These are phyloP conservation scores for Plenodomus tracheiphilus DNA, from an alignment of 2,329 filamentous ascomycete genomes.

Conservation along the genomic window DNA sequence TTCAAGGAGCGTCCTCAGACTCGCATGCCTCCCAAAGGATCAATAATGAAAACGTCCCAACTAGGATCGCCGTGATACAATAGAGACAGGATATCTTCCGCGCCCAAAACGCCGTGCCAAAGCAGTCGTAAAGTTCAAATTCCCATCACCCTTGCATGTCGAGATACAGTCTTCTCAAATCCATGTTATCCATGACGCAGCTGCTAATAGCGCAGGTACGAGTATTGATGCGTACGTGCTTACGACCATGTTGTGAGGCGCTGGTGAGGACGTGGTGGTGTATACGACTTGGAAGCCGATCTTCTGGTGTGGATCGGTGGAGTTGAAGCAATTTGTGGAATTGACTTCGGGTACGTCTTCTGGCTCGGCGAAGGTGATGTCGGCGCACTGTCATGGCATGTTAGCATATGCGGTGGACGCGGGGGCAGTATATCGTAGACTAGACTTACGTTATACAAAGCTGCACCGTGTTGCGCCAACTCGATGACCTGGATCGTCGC, in stretches of 20 bases:
- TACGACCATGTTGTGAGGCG: conserved; percentile 24
- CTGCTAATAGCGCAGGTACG: conserved; percentile 30
- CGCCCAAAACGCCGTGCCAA: conserved; percentile 13
- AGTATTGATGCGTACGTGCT: conserved; percentile 33
- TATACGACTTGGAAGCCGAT: conserved; percentile 79
- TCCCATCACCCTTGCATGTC: no score
- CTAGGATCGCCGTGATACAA: conserved; percentile 1
- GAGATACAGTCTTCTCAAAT: no score
- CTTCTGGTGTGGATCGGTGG: conserved; percentile 49
- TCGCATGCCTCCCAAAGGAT: no score
- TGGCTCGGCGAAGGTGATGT: conserved; percentile 87
- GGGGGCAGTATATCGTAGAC: not conserved
- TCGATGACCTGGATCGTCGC: conserved; percentile 91
- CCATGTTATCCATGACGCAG: conserved; percentile 35
- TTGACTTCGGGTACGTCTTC: conserved; percentile 77
- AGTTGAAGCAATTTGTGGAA: conserved; percentile 86
- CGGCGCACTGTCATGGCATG: conserved; percentile 71
- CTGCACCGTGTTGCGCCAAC: conserved; percentile 78
- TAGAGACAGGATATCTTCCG: conserved; percentile 27
- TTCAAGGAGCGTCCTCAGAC: not conserved
- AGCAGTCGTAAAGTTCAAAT: not conserved
- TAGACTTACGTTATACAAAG: conserved; percentile 72
- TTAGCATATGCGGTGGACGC: conserved; percentile 5
- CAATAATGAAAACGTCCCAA: conserved; percentile 5
- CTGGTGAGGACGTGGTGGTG: conserved; percentile 51